Base-by-base conservation (phyloP, 352 stramenopile species). In the Globisporangium paddicum region DNA sequence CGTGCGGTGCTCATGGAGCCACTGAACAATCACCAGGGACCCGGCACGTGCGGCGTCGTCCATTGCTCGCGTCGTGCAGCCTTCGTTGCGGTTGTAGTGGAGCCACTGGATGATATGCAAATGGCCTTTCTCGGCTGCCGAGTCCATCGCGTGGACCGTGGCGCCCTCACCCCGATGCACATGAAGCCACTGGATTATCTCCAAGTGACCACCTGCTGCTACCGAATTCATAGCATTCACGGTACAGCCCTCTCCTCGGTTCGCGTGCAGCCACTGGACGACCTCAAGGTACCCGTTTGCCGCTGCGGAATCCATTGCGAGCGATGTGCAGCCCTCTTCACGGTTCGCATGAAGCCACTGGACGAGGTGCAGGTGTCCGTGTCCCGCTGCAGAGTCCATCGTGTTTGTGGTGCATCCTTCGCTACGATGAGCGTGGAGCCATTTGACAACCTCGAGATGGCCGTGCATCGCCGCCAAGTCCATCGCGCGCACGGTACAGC, bases 271-370 rank as follows among this genome's bases (percentile, higher is more conserved):
- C 16, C 38, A 44, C 38, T 21, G 38, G 38, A 44, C 18, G 16
- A 44, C 38, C 13, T 44, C 38, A 44, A 44, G 9, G 38, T 44
- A 18, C 8, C 38, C 38, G 38, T 44, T 44, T 13, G 38, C 8
- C 16, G 38, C 38, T 44, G 38, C 16, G 5, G 38, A 44, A 7
- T 44, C 38, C 38, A 44, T 44, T 18, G 38, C 38, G 18, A 44
- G 38, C 38, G 38, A 44, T 18, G 38, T 44, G 38, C 38, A 44
- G 37, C 16, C 37, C 16, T 42, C 37, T 21, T 10, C 9, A 4
- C 68, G 52, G 42, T 77, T 18, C 23, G 21, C 45, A 50, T 79
- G 66, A 3, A 79, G 58, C 63, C 72, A 77, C 21, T 73, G 57
- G 5, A 77, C 63, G 6, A 75, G 30, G 2, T 63, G 30, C 14